These are phyloP conservation scores for Sporothrix schenckii DNA, from an alignment of 2,329 filamentous ascomycete genomes.

Conservation along the genomic window DNA sequence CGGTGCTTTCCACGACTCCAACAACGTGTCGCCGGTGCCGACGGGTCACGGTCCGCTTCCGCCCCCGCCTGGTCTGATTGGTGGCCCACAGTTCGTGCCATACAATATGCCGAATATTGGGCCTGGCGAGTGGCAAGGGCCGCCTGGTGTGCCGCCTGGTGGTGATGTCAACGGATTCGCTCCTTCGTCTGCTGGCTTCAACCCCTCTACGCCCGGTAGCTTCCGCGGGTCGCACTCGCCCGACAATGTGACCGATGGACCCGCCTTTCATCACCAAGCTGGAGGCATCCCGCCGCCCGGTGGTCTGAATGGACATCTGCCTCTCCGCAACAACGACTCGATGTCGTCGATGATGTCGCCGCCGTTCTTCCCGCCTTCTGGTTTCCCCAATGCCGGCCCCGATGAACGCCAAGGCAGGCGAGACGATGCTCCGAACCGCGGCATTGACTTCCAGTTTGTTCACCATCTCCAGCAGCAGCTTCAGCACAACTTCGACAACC, in stretches of 20 bases:
- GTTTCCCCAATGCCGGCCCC: constrained; percentile 20
- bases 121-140: constrained; percentile 33
- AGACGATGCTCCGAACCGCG: neutral
- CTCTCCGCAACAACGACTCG: constrained; percentile 25
- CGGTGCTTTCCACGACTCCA: constrained; percentile 58
- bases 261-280: constrained; percentile 3
- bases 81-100: constrained; percentile 24
- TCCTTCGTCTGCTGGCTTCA: constrained; percentile 48
- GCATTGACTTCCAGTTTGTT: constrained; percentile 30
- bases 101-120: constrained; percentile 29
- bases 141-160: constrained; percentile 2
- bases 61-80: constrained; percentile 46
- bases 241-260: constrained; percentile 28
- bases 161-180: constrained; percentile 31
- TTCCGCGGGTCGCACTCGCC: constrained; percentile 61
- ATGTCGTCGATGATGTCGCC: constrained; percentile 30
- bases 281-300: constrained; percentile 25
- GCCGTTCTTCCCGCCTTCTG: constrained; percentile 23
- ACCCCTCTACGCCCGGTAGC: constrained; percentile 61
- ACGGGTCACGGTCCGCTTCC: constrained; percentile 38
- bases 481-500: constrained; percentile 30
- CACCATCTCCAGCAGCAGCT: constrained; percentile 33
- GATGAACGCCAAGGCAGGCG: constrained; percentile 6
- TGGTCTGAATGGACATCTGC: constrained; percentile 27
- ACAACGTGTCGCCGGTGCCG: constrained; percentile 61